Evolutionary conservation across 1,284 basidiomycete genomes (phyloP), one percentile per base, ranked within the genome.

Genomic region (Apiotrichum laibachii): DNA sequence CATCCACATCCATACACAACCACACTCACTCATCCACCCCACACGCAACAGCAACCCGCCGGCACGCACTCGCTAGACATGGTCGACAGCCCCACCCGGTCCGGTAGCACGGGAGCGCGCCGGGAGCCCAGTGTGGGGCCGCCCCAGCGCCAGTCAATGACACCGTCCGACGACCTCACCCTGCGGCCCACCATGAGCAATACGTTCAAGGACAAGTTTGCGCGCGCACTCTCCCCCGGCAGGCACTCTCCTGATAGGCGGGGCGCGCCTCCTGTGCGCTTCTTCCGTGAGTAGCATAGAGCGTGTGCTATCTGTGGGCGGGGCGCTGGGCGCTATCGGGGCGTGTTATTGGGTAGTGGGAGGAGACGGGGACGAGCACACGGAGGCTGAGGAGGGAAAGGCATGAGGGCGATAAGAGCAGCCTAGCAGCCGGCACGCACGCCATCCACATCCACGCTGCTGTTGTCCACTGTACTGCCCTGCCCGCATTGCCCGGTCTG

Each of bases 251-350:
- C 43, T 12, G 43, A 44, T 44, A 44, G 43, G 26, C 26, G 26
- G 26, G 26, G 26, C 7, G 26, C 26, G 26, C 26, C 26, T 7
- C 26, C 26, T 31, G 26, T 31, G 26, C 26, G 26, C 8, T 44
- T 44, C 8, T 51, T 51, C 37, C 50, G 50, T 51, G 50, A 50
- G 49, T 50, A 31, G 26, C 26, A 31, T n/a, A n/a, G 42, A 44
- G 43, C 35, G 35, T 37, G 35, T 37, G 35, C 13, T 40, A 40
- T 40, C 39, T 8, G 39, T 9, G 39, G 9, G 39, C 39, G 39
- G 12, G 39, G 39, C 39, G 40, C 40, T 16, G 37, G 4, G 12
- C 18, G 40, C 40, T 42, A 42, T 42, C 40, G 40, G 40, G 40
- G 40, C 8, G 8, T 18, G 40, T 42, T 8, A 42, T 42, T 42